phyloP scores from a whole-genome alignment of 2,329 filamentous ascomycete genomes.

The Stagonosporopsis rhizophila region DNA sequence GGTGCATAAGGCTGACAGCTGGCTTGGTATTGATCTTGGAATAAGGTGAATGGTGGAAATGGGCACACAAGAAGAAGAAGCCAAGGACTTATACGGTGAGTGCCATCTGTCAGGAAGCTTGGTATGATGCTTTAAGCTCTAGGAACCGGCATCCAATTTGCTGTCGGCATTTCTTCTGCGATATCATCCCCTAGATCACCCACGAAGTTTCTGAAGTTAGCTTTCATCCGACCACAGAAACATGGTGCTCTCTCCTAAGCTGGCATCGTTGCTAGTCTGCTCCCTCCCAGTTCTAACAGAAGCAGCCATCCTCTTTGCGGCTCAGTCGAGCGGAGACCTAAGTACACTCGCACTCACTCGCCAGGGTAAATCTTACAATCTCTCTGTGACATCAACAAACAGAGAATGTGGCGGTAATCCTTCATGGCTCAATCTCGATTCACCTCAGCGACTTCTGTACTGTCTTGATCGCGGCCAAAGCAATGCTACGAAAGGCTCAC shows the following conservation, averaged over 20 bases:
- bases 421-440: conserved; percentile 22
- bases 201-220: neutral
- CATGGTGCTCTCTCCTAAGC: neutral
- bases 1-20: neutral
- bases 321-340: conserved; percentile 22
- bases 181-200: neutral
- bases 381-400: conserved; percentile 17
- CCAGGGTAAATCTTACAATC: conserved; percentile 4
- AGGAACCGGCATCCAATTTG: neutral
- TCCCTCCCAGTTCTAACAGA: conserved; percentile 5
- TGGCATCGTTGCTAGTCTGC: neutral
- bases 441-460: conserved; percentile 18
- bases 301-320: conserved; percentile 20
- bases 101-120: neutral
- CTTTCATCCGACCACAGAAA: neutral
- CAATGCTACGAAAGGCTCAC: conserved; percentile 16
- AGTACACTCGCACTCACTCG: conserved; percentile 17
- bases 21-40: neutral
- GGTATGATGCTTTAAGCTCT: neutral
- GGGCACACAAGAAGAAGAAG: neutral
- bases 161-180: neutral
- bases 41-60: conserved; percentile 1
- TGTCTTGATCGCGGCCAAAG: conserved; percentile 24
- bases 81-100: conserved; percentile 2
- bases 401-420: conserved; percentile 18